Evolutionary conservation across 805 yeast species (phyloP), one percentile per base, ranked within the genome.

Genomic region (Vanderwaltozyma yarrowii): DNA sequence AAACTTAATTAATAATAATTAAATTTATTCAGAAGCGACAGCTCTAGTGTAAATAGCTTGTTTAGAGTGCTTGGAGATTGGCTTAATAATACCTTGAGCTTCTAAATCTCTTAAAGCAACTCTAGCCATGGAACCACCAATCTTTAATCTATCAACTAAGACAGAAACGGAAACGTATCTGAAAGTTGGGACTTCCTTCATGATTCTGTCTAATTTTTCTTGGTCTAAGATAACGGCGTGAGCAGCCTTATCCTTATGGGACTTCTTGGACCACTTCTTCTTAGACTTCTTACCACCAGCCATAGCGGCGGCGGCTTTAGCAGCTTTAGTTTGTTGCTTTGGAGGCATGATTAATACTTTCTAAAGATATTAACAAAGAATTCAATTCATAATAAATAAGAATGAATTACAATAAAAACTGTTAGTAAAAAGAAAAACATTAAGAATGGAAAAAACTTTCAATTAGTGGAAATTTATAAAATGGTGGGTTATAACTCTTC

Each of bases 231-330:
- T 74, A 64, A 92, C 88, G 67, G 87, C 79, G 80, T 92, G 97
- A 71, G 84, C 89, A 62, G 98, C 97, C 94, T 84, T 89, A 76
- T 92, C 98, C 88, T 94, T 92, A 72, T 87, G 95, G 81, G 94
- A 87, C 74, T 96, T 96, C 81, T 89, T 88, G 82, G 94, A 84
- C 98, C 97, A 92, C 95, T 92, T 92, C 94, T 92, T 89, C 87
- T 92, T 92, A 73, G 95, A 86, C 69, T 89, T 87, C 83, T 88
- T 88, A 80, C 96, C 95, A 83, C 96, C 96, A 70, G 96, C 96
- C 81, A 85, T 76, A 72, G 96, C 97, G 77, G 96, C 97, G 66
- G 96, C 96, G 67, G 96, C 95, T 79, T 89, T 88, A 67, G 96
- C 96, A 73, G 96, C 96, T 78, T 88, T 89, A 66, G 96, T 88